Percentiles rank a stretch among this genome's conserved stretches.
phyloP scores from a whole-genome alignment of 257 asterid genomes.

The Jacaranda copaia region DNA sequence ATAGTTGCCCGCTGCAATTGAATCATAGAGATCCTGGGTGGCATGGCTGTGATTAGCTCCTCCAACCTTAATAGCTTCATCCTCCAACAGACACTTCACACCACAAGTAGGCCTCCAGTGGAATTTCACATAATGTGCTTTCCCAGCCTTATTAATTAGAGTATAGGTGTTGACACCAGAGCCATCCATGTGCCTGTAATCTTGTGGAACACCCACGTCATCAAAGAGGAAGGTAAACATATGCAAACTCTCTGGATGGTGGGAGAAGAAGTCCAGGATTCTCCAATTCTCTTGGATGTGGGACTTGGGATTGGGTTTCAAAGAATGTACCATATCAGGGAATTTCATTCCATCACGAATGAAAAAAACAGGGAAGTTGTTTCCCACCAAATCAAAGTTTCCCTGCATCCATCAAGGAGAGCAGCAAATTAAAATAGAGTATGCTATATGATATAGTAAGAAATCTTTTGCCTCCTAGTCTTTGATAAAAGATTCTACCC shows the following conservation, averaged over 20 bases:
- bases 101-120: conserved; percentile 99
- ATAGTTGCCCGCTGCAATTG: conserved; percentile 86
- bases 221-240: conserved; percentile 89
- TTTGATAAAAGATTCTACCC: background rate
- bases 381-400: conserved; percentile 95
- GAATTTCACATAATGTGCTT: conserved; percentile 85
- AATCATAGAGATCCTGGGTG: conserved; percentile 90
- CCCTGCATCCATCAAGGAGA: conserved; percentile 59
- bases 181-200: conserved; percentile 98
- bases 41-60: conserved; percentile 98
- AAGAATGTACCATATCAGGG: conserved; percentile 88
- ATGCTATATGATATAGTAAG: background rate
- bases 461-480: background rate
- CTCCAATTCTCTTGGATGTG: conserved; percentile 98
- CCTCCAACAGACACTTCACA: conserved; percentile 82
- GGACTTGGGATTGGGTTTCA: conserved; percentile 94
- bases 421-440: background rate
- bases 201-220: conserved; percentile 92
- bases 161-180: conserved; percentile 91
- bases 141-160: conserved; percentile 87
- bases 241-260: conserved; percentile 89
- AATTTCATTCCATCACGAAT: conserved; percentile 93
- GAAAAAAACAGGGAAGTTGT: conserved; percentile 95
- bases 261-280: conserved; percentile 89
- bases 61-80: conserved; percentile 80